Evolutionary conservation across 108 stramenopile genomes (phyloP).

Genomic region (Nannochloropsis gaditana): DNA sequence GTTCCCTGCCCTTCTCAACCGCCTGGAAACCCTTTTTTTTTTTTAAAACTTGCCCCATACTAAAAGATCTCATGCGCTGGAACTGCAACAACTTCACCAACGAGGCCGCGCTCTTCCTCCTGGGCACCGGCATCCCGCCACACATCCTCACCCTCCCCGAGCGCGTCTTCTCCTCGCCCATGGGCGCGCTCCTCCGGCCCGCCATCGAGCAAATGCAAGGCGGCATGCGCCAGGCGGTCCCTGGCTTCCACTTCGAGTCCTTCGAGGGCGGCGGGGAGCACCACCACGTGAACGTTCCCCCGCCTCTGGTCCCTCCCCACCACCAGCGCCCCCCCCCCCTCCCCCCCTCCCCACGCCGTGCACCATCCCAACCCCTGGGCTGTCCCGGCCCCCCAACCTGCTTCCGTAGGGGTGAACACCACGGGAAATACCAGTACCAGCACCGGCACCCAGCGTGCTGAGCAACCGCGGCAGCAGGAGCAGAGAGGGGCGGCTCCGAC

Average conservation of each 20-base stretch:
- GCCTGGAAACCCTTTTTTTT: neutral
- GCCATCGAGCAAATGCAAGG: neutral
- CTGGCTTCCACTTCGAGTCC: constrained; percentile 2
- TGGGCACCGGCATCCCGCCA: constrained; percentile 50
- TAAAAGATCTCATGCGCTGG: constrained; percentile 45
- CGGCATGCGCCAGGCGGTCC: neutral
- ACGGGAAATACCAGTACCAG: neutral
- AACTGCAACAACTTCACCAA: constrained; percentile 59
- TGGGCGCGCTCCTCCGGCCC: neutral
- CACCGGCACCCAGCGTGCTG: neutral
- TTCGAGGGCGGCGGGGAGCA: neutral
- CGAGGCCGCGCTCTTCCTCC: constrained; percentile 45
- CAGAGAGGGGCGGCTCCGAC: neutral
- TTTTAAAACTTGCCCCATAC: neutral
- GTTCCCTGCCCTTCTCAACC: no score
- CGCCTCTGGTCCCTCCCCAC: neutral
- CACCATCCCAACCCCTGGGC: neutral
- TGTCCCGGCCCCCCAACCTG: no score
- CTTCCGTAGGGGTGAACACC: neutral
- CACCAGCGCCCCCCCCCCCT: neutral
- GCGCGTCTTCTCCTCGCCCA: neutral
- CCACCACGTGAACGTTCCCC: neutral
- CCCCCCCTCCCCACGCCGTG: neutral
- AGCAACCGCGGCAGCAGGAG: neutral
- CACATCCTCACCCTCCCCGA: constrained; percentile 14